Percentiles rank a stretch among this genome's conserved stretches.
phyloP scores from a whole-genome alignment of 495 filamentous ascomycete species.

The Xylaria palmicola region DNA sequence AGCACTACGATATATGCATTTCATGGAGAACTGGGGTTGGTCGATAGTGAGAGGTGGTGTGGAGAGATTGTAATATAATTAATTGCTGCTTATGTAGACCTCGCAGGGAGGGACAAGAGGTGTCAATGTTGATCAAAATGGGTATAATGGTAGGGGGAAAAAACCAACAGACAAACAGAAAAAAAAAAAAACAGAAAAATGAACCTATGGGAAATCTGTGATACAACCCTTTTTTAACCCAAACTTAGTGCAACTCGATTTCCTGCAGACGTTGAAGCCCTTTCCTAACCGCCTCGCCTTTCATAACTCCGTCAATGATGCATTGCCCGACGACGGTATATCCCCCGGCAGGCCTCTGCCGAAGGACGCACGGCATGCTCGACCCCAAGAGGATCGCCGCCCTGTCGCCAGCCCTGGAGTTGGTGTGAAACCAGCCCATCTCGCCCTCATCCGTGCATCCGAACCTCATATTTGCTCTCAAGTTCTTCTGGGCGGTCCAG shows the following conservation, averaged over 20 bases:
- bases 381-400: slow-evolving; percentile 1
- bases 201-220: too few species aligned
- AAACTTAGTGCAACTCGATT: slow-evolving; percentile 1
- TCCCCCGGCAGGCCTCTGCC: background rate
- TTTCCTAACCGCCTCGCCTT: slow-evolving; percentile 8
- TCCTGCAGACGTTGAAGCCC: slow-evolving; percentile 2
- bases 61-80: too few species aligned
- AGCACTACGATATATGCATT: too few species aligned
- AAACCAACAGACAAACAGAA: too few species aligned
- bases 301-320: slow-evolving; percentile 12
- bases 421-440: slow-evolving; percentile 2
- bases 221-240: too few species aligned
- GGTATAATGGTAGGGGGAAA: too few species aligned
- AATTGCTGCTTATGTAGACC: too few species aligned
- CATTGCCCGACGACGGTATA: slow-evolving; percentile 6
- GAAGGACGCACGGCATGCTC: slow-evolving; percentile 10
- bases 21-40: too few species aligned
- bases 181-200: too few species aligned
- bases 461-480: slow-evolving; percentile 12
- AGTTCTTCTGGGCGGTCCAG: slow-evolving; percentile 1
- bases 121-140: too few species aligned
- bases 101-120: too few species aligned
- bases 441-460: slow-evolving; percentile 9
- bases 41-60: too few species aligned
- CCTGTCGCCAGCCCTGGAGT: background rate